Evolutionary conservation across 1,284 basidiomycete genomes (phyloP), one percentile per base, ranked within the genome.

Genomic region (Moniliella sp.): DNA sequence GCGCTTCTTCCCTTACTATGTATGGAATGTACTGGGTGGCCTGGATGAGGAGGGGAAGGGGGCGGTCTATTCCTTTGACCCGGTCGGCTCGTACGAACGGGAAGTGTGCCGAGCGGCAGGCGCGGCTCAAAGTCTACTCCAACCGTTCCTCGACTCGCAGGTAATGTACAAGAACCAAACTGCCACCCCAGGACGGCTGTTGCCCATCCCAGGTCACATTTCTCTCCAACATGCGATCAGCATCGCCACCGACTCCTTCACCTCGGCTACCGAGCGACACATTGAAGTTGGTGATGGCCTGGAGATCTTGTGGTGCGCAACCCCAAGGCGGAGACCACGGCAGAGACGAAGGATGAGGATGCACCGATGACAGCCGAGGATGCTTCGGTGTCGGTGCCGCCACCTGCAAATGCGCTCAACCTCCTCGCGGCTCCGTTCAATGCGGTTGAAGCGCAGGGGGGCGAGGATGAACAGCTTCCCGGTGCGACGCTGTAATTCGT

Each of bases 1-100:
- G 43, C 46, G 56, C 15, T 56, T 57, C 42, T 59, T 59, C 46
- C 56, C 56, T 18, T 59, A 57, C 40, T 59, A 59, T 43, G 55
- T 57, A 13, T 57, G 56, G 44, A 59, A 59, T 34, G 56, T 59
- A 19, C 40, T 59, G 11, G 56, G 56, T 4, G 56, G 56, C 7
- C 35, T 59, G 8, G 56, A 59, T 26, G 56, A 59, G 28, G 39
- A 59, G 16, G 56, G 56, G 2, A 50, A 49, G 13, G 56, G 56
- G 11, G 56, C 54, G 10, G 56, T 59, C 8, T 59, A 54, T 40
- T 46, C 43, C 15, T 59, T 57, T 35, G 56, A 59, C 32, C 56
- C 56, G 2, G 56, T 59, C 4, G 56, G 56, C 10, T 51, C 45
- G 31, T 57, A 57, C 38, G 56, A 59, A 44, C 35, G 56, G n/a